Evolutionary conservation across 192 early-diverging fungal genomes (phyloP).

Genomic region (Coemansia javaensis): DNA sequence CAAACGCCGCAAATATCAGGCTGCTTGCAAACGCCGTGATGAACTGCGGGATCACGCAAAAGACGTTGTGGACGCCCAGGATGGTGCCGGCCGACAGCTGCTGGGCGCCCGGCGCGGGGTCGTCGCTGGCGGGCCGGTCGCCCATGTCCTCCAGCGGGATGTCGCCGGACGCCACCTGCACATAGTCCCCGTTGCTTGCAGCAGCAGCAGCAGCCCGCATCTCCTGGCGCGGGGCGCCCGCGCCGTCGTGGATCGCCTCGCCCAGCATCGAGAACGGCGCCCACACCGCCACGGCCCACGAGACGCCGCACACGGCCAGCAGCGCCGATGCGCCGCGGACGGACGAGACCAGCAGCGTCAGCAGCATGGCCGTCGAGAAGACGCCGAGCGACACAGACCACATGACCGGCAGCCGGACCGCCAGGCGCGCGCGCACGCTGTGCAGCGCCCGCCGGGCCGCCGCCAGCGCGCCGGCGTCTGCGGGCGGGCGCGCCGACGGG

Average conservation of each 20-base stretch:
- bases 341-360: slow-evolving; percentile 58
- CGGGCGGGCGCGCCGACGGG: not conserved
- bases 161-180: slow-evolving; percentile 12
- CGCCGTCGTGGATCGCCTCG: slow-evolving; percentile 35
- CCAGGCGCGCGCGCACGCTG: slow-evolving; percentile 8
- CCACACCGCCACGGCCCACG: slow-evolving; percentile 90
- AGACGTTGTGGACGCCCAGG: slow-evolving; percentile 93
- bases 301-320: slow-evolving; percentile 69
- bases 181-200: slow-evolving; percentile 8
- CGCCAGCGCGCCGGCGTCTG: not conserved
- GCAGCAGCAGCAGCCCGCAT: slow-evolving; percentile 1
- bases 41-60: slow-evolving; percentile 92
- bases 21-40: slow-evolving; percentile 71
- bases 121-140: not conserved
- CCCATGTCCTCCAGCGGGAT: slow-evolving; percentile 22
- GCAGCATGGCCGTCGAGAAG: slow-evolving; percentile 63
- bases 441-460: not conserved
- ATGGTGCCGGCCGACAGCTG: slow-evolving; percentile 66
- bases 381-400: slow-evolving; percentile 70
- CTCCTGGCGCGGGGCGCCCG: not conserved
- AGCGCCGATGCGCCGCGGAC: slow-evolving; percentile 61
- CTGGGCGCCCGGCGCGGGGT: not conserved
- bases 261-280: slow-evolving; percentile 90
- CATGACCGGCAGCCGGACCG: slow-evolving; percentile 49
- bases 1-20: slow-evolving; percentile 67